phyloP scores from a whole-genome alignment of 306 rosid genomes.

The Dicorynia guianensis region DNA sequence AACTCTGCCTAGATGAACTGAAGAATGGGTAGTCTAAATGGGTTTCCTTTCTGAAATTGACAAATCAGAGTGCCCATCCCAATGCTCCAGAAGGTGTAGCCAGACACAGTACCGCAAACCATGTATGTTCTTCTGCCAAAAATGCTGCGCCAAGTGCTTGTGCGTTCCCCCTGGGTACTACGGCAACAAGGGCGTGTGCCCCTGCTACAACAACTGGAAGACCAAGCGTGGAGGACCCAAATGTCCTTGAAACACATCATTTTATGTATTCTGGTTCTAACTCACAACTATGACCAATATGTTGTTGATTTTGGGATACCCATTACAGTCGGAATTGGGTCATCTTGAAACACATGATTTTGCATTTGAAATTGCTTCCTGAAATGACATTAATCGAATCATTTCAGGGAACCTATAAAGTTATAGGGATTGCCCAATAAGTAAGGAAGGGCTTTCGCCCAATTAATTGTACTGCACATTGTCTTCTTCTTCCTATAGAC shows the following conservation, averaged over 20 bases:
- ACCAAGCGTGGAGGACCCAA: conserved; percentile 72
- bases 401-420: no score
- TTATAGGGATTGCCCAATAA: neutral
- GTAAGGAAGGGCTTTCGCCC: neutral
- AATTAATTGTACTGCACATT: conserved; percentile 5
- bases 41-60: conserved; percentile 1
- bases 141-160: conserved; percentile 56
- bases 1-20: neutral
- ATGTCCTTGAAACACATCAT: conserved; percentile 68
- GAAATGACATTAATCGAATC: conserved; percentile 10
- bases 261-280: no score
- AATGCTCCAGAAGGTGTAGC: conserved; percentile 54
- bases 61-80: conserved; percentile 51
- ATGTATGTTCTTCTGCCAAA: conserved; percentile 68
- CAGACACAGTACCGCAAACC: conserved; percentile 59
- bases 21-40: neutral
- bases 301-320: neutral
- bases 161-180: conserved; percentile 69
- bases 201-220: conserved; percentile 78
- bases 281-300: conserved; percentile 27
- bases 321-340: conserved; percentile 1
- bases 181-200: conserved; percentile 65
- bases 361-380: no score
- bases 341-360: no score
- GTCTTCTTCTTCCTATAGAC: neutral